These are phyloP conservation scores for Oropetium thomaeum DNA, from an alignment of 176 grass and related monocot species.

Conservation along the genomic window DNA sequence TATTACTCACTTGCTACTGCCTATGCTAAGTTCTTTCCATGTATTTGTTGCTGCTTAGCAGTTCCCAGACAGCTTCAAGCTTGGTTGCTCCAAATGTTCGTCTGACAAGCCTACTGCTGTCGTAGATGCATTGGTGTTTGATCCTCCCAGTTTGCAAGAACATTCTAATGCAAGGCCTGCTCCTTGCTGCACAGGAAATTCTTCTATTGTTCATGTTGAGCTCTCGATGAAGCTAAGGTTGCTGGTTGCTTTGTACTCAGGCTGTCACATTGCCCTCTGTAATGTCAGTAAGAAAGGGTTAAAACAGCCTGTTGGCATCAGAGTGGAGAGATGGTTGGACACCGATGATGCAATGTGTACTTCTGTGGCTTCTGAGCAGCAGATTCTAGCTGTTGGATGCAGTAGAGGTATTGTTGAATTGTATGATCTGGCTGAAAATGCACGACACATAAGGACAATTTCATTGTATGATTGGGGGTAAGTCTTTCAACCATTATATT, in stretches of 20 bases:
- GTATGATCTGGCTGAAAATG: constrained; percentile 82
- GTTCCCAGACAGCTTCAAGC: constrained; percentile 70
- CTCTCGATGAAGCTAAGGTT: constrained; percentile 72
- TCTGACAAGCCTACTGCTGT: constrained; percentile 44
- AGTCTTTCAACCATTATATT: constrained; percentile 17
- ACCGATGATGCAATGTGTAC: constrained; percentile 71
- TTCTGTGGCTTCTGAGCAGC: constrained; percentile 88
- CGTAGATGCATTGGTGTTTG: constrained; percentile 47
- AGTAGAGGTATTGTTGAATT: constrained; percentile 87
- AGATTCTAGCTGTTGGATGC: constrained; percentile 90
- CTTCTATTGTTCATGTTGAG: constrained; percentile 69
- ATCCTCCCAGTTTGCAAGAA: constrained; percentile 43
- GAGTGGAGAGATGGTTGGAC: constrained; percentile 72
- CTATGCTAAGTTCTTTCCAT: constrained; percentile 24
- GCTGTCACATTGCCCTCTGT: constrained; percentile 83
- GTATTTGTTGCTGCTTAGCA: constrained; percentile 46
- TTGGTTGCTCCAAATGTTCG: constrained; percentile 57
- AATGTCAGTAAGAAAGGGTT: constrained; percentile 84
- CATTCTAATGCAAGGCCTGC: constrained; percentile 38
- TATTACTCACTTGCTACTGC: constrained; percentile 21
- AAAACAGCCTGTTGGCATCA: constrained; percentile 60
- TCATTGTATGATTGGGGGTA: constrained; percentile 98
- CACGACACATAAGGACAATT: constrained; percentile 70
- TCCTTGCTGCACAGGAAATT: constrained; percentile 63
- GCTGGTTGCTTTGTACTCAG: constrained; percentile 73